Conservation (phyloP, 225 moss, liverwort and hornwort species). For the Pseudoscleropodium purum region DNA sequence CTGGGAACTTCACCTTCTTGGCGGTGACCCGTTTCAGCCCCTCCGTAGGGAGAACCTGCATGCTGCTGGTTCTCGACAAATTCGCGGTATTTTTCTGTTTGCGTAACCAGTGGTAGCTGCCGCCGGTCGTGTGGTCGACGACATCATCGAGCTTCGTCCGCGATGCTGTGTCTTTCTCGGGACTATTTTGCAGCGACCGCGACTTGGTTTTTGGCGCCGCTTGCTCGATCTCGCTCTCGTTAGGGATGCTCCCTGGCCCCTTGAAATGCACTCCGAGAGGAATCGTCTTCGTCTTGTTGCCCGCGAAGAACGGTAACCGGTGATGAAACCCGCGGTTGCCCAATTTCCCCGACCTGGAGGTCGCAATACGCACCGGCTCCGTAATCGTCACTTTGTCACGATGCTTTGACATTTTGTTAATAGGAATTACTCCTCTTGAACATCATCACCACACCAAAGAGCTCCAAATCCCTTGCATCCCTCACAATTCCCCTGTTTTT, state of each 20-base stretch:
- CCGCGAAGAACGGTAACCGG: conserved; percentile 16
- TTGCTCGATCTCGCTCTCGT: neutral
- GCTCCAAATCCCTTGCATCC: neutral
- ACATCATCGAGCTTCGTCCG: neutral
- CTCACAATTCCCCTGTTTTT: neutral
- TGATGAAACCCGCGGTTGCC: conserved; percentile 8
- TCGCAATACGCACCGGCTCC: neutral
- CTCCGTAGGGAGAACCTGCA: neutral
- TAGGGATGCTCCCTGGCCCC: neutral
- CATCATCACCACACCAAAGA: neutral
- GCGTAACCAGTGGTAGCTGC: neutral
- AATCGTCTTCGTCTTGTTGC: conserved; percentile 19
- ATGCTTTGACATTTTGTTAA: conserved; percentile 19
- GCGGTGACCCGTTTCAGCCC: neutral
- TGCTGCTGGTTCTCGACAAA: conserved; percentile 10
- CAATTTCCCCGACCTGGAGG: neutral
- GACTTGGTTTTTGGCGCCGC: conserved; percentile 12
- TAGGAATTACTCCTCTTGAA: neutral
- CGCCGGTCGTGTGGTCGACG: neutral
- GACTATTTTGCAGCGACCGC: conserved; percentile 36
- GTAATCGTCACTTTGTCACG: conserved; percentile 33
- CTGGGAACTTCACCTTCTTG: conserved; percentile 20
- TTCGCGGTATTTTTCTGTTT: neutral
- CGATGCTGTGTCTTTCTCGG: neutral
- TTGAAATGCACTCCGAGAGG: conserved; percentile 25